Evolutionary conservation across 1,284 basidiomycete species (phyloP).

Genomic region (Melanopsichium pennsylvanicum): DNA sequence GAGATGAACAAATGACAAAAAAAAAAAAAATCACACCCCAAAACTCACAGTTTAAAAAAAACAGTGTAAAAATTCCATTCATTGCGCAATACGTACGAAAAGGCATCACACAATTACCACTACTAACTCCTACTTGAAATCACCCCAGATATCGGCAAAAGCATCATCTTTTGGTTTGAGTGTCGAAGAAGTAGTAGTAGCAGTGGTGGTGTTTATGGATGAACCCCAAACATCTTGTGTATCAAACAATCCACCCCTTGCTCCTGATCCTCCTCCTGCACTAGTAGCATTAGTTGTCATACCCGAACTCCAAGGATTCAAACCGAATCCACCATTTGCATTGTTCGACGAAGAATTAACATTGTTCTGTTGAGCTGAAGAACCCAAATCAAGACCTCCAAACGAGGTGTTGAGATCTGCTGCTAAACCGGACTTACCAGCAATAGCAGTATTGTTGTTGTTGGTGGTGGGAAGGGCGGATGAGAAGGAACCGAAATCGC

Average conservation of each 20-base stretch:
- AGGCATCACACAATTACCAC: too few species aligned
- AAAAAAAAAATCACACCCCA: too few species aligned
- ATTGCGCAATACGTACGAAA: too few species aligned
- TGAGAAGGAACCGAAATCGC: constrained; percentile 31
- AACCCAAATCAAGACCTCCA: constrained; percentile 26
- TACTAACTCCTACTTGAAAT: constrained; percentile 46
- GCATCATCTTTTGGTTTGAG: constrained; percentile 58
- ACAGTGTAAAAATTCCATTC: too few species aligned
- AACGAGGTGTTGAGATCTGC: constrained; percentile 10
- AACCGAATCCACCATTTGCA: too few species aligned
- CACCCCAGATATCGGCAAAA: constrained; percentile 65
- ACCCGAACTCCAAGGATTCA: too few species aligned
- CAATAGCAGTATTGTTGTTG: neutral
- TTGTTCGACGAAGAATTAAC: too few species aligned
- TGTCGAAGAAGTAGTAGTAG: neutral
- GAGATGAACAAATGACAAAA: too few species aligned
- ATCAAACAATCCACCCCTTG: constrained; percentile 37
- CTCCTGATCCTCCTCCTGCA: neutral
- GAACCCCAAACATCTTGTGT: constrained; percentile 57
- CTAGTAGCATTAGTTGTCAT: too few species aligned
- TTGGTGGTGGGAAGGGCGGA: neutral
- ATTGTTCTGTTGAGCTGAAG: too few species aligned
- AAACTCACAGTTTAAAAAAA: too few species aligned
- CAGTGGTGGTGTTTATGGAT: neutral
- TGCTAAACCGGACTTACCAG: neutral